Evolutionary conservation across 371 early-diverging fungal species (phyloP), one percentile per base, ranked within the genome.

Genomic region (Rhizopus arrhizus): DNA sequence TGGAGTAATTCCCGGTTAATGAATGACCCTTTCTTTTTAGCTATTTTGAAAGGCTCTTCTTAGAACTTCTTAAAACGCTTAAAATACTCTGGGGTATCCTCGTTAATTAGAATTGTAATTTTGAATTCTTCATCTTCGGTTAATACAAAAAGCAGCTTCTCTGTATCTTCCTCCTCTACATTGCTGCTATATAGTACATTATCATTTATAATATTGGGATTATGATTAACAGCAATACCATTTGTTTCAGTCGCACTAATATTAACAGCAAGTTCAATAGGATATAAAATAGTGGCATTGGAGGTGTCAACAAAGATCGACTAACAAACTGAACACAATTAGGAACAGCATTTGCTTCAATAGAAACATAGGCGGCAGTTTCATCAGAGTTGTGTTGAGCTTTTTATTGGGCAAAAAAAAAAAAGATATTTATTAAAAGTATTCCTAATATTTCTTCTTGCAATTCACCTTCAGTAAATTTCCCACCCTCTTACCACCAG

Each of bases 401-500:
- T 59, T 59, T 59, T 51, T 52, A 59, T 59, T 42, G 52, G 7
- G 52, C 62, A n/a, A n/a, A n/a, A n/a, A 58, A 51, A 59, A 59
- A 59, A 59, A 59, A 33, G 52, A 59, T 59, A 52, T 59, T 51
- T 59, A 59, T 59, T 59, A 16, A 56, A 56, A 56, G 56, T 56
- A 56, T n/a, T 43, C 45, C 56, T 41, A 59, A 51, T 52, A 3
- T 59, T 59, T 43, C 45, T 52, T 59, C 52, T 59, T 59, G 59
- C 41, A 59, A 60, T 60, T 53, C 53, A 60, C 60, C 53, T 60
- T 60, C 53, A 60, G 53, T 60, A 60, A 60, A 60, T 60, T 60
- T 45, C 42, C 60, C 47, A 15, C 53, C 47, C 53, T 60, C 53
- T 60, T 60, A 46, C 60, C 47, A 35, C 53, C 36, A 42, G 53